phyloP scores from a whole-genome alignment of 2,329 filamentous ascomycete genomes.

The Talaromyces sp. region DNA sequence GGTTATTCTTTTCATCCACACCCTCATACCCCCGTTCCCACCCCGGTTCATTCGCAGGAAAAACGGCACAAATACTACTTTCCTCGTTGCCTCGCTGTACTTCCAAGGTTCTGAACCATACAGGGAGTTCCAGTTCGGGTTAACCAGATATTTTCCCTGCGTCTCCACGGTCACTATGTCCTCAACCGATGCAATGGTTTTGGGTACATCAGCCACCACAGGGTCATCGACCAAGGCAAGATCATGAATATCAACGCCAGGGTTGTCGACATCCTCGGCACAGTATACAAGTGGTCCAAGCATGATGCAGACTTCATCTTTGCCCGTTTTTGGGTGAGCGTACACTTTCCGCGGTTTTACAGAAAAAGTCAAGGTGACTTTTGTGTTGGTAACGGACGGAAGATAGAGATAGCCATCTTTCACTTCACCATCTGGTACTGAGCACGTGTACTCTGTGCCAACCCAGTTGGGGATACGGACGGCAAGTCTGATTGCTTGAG shows the following conservation, averaged over 20 bases:
- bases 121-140: slow-evolving; percentile 18
- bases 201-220: slow-evolving; percentile 16
- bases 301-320: slow-evolving; percentile 51
- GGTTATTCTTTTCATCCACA: slow-evolving; percentile 21
- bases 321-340: slow-evolving; percentile 55
- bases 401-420: slow-evolving; percentile 50
- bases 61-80: slow-evolving; percentile 52
- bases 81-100: slow-evolving; percentile 17
- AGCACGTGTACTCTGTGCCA: slow-evolving; percentile 13
- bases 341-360: slow-evolving; percentile 47
- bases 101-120: slow-evolving; percentile 14
- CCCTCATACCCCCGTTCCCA: slow-evolving; percentile 52
- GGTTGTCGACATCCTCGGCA: slow-evolving; percentile 56
- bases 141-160: slow-evolving; percentile 9
- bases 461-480: slow-evolving; percentile 54
- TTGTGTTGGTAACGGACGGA: slow-evolving; percentile 32
- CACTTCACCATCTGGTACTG: slow-evolving; percentile 16
- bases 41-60: slow-evolving; percentile 53
- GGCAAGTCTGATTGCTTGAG: slow-evolving; percentile 37
- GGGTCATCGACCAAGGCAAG: slow-evolving; percentile 32
- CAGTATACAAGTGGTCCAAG: slow-evolving; percentile 59
- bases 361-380: slow-evolving; percentile 42
- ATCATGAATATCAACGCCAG: slow-evolving; percentile 45
- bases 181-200: slow-evolving; percentile 24
- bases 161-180: slow-evolving; percentile 5